phyloP scores from a whole-genome alignment of 257 asterid species.

The Solanum piurae region DNA sequence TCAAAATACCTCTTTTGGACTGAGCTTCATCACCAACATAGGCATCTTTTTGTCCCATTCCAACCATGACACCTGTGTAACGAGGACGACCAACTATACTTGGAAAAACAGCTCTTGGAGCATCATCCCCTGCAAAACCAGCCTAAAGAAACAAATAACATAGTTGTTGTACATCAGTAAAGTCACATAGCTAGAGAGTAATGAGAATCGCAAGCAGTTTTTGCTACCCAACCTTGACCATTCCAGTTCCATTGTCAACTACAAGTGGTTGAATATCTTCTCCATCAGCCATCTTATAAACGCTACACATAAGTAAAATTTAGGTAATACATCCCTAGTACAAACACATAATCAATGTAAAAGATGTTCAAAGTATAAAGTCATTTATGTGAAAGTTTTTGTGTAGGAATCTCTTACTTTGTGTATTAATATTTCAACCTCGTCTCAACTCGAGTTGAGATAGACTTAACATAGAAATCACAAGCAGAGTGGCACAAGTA shows the following conservation, averaged over 20 bases:
- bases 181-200: neutral
- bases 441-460: neutral
- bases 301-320: neutral
- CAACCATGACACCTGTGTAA: constrained; percentile 6
- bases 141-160: neutral
- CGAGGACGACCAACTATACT: constrained; percentile 10
- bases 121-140: constrained; percentile 13
- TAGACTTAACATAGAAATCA: neutral
- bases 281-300: neutral
- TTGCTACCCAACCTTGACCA: constrained; percentile 6
- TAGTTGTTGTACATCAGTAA: neutral
- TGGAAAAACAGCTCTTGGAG: constrained; percentile 10
- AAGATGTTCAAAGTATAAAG: neutral
- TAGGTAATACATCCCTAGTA: neutral
- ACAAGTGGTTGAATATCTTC: constrained; percentile 10
- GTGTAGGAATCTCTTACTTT: neutral
- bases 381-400: neutral
- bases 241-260: constrained; percentile 10
- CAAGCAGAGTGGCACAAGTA: neutral
- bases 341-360: neutral
- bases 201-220: neutral
- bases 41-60: constrained; percentile 11
- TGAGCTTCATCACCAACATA: constrained; percentile 12
- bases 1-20: constrained; percentile 4
- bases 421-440: neutral